Conservation (phyloP, 768 basidiomycete genomes). For the Trametes cinnabarina region DNA sequence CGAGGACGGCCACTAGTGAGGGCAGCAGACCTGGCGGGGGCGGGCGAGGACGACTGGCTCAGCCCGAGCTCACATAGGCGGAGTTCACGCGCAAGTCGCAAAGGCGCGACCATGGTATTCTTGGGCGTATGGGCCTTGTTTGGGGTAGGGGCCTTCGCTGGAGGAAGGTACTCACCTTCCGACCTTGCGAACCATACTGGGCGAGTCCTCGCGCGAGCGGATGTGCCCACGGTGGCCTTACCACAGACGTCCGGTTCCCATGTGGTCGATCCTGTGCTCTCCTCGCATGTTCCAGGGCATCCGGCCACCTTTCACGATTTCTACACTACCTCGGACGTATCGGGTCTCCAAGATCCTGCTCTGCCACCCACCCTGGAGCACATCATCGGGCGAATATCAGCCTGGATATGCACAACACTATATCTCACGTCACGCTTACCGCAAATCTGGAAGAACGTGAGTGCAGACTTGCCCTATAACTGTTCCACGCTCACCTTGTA, state of each 20-base stretch:
- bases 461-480: slow-evolving; percentile 34
- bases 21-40: slow-evolving; percentile 26
- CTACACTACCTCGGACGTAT: neutral
- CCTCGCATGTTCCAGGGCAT: slow-evolving; percentile 4
- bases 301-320: neutral
- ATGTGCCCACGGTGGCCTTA: slow-evolving; percentile 3
- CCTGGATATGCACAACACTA: slow-evolving; percentile 91
- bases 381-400: slow-evolving; percentile 84
- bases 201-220: slow-evolving; percentile 41
- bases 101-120: slow-evolving; percentile 78
- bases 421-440: slow-evolving; percentile 94
- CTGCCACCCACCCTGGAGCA: slow-evolving; percentile 44
- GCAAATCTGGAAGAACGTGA: slow-evolving; percentile 98
- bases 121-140: slow-evolving; percentile 76
- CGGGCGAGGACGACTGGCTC: slow-evolving; percentile 25
- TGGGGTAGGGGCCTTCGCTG: slow-evolving; percentile 54
- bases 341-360: slow-evolving; percentile 24
- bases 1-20: slow-evolving; percentile 50
- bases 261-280: neutral
- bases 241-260: neutral
- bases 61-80: slow-evolving; percentile 23
- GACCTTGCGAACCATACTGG: slow-evolving; percentile 39
- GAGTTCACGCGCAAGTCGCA: slow-evolving; percentile 62
- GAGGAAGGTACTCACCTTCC: slow-evolving; percentile 29
- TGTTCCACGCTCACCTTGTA: neutral